Evolutionary conservation across 768 basidiomycete species (phyloP).

Genomic region (Mrakia hoshinonis): DNA sequence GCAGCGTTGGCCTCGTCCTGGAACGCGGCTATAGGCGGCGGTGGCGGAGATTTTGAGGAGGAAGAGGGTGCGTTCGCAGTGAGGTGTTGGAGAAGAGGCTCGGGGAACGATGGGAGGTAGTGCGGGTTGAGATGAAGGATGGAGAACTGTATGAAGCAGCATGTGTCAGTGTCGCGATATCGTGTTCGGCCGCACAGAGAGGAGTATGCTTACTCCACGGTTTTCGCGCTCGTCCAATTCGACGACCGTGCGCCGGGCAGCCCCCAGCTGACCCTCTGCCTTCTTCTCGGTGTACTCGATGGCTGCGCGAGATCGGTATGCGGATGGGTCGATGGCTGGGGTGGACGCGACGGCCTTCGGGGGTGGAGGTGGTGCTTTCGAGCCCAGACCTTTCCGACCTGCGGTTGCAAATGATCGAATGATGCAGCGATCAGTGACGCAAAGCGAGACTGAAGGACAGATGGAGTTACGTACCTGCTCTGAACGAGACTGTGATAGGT

Average conservation of each 20-base stretch:
- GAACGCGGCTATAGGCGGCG: background rate
- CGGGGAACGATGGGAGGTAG: conserved; percentile 57
- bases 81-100: conserved; percentile 50
- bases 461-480: conserved; percentile 58
- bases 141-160: conserved; percentile 55
- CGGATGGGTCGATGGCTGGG: conserved; percentile 46
- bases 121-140: conserved; percentile 67
- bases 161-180: background rate
- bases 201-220: conserved; percentile 49
- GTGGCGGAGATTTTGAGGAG: conserved; percentile 45
- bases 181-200: conserved; percentile 13
- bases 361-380: conserved; percentile 53
- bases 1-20: background rate
- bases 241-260: conserved; percentile 64
- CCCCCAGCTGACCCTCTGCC: conserved; percentile 60
- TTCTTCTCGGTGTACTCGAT: conserved; percentile 67
- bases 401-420: conserved; percentile 27
- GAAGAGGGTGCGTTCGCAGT: background rate
- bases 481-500: conserved; percentile 68
- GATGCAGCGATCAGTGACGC: background rate
- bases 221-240: conserved; percentile 62
- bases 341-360: conserved; percentile 53
- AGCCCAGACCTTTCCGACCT: conserved; percentile 64
- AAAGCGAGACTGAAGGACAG: background rate
- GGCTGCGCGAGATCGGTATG: conserved; percentile 61